These are phyloP conservation scores for Primulina tabacum DNA, from an alignment of 257 asterid species.

Conservation along the genomic window DNA sequence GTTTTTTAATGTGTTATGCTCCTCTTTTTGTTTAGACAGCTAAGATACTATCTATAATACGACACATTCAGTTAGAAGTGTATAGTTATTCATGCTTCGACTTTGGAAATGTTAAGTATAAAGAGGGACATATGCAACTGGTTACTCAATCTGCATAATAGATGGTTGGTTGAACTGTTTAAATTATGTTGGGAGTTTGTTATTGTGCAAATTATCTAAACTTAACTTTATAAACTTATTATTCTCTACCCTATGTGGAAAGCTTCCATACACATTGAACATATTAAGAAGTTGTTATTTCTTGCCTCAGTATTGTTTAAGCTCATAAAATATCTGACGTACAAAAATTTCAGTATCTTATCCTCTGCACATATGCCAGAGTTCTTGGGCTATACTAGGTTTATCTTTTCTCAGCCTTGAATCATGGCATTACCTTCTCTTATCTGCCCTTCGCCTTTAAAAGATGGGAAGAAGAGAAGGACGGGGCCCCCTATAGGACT, in stretches of 20 bases:
- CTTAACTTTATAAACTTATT: not conserved
- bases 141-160: not conserved
- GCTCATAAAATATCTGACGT: not conserved
- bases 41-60: not conserved
- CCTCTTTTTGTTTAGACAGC: not conserved
- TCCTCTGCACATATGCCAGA: not conserved
- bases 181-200: not conserved
- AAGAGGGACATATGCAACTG: not conserved
- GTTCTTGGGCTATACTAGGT: not conserved
- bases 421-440: not conserved
- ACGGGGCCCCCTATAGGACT: too few relatives aligned
- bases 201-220: not conserved
- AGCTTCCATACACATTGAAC: not conserved
- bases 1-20: not conserved
- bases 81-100: not conserved
- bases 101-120: not conserved
- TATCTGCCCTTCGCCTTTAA: not conserved
- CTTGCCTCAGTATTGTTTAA: not conserved
- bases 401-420: not conserved
- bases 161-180: not conserved
- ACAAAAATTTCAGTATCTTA: not conserved
- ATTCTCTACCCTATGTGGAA: not conserved
- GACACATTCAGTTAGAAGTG: not conserved
- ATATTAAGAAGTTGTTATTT: not conserved
- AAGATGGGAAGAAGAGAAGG: not conserved